These are phyloP conservation scores for Hortaea sp. DNA, from an alignment of 2,329 filamentous ascomycete species.

Conservation along the genomic window DNA sequence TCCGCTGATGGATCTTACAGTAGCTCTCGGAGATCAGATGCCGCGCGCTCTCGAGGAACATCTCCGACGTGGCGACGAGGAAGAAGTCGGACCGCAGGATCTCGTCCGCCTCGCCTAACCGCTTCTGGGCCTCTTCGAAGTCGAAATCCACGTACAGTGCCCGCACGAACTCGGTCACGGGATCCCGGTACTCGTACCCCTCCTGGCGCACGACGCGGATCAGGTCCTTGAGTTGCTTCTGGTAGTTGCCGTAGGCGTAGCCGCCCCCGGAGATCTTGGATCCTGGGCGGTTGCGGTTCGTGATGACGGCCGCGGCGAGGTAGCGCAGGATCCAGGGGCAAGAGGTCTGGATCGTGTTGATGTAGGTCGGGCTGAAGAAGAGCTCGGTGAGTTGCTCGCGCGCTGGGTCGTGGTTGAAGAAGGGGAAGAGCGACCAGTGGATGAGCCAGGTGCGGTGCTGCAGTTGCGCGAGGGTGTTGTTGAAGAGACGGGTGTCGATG, in stretches of 20 bases:
- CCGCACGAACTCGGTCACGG: constrained; percentile 91
- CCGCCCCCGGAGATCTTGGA: constrained; percentile 62
- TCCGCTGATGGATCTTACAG: constrained; percentile 99
- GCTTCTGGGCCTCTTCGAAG: constrained; percentile 90
- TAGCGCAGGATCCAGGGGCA: constrained; percentile 97
- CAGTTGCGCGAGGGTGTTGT: constrained; percentile 89
- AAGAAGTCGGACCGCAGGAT: constrained; percentile 94
- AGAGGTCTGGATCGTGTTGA: constrained; percentile 98
- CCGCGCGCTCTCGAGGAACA: constrained; percentile 85
- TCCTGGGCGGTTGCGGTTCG: constrained; percentile 62
- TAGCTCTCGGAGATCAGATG: constrained; percentile 98
- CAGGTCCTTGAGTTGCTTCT: constrained; percentile 97
- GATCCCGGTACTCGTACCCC: constrained; percentile 93
- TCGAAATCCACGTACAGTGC: constrained; percentile 95
- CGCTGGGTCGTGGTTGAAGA: constrained; percentile 92
- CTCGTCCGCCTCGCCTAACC: constrained; percentile 77
- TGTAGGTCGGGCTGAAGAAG: constrained; percentile 94
- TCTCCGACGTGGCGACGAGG: constrained; percentile 71
- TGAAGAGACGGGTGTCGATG: constrained; percentile 92
- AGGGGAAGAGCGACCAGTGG: constrained; percentile 97
- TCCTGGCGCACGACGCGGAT: constrained; percentile 94
- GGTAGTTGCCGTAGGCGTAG: constrained; percentile 92
- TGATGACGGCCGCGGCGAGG: constrained; percentile 87
- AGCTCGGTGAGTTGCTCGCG: constrained; percentile 88
- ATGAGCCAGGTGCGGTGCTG: constrained; percentile 94